Evolutionary conservation across 805 yeast genomes (phyloP), one percentile per base, ranked within the genome.

Genomic region (Wickerhamiella bombiphila): DNA sequence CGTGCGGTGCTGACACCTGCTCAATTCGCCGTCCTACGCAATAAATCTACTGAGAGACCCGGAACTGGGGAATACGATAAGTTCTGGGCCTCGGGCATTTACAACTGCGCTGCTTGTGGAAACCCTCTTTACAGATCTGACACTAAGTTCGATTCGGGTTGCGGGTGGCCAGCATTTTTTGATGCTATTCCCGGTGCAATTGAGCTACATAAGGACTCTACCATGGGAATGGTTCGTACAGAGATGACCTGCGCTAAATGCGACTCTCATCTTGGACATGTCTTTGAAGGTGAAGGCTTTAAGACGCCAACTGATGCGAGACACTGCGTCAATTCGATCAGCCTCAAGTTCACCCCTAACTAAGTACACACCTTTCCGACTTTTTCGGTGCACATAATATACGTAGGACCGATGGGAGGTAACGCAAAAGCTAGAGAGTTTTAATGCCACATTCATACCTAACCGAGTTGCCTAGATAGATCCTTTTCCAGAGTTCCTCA

Each of bases 91-190:
- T 47, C 46, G 2, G 97, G 96, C 1, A 61, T 70, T 2, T 91
- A 85, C 57, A 61, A 63, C 33, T 91, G 99, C 61, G 95, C 80
- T 0, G 97, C 78, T 4, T 91, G 98, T 59, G 67, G 66, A 36
- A 63, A 69, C 32, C 94, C 95, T 9, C 60, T 91, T 22, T 91
- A 91, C 58, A 68, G 69, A 42, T 75, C 94, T 21, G 63, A 68
- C 22, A 70, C 94, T 3, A 88, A 91, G 57, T 91, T 91, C 51
- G 76, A 78, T 41, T 73, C 94, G 9, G 83, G 83, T 38, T 91
- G 98, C 58, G 98, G 98, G 2, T 91, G 98, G 98, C 98, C 98
- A 1, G 86, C 95, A 0, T 91, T 91, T 58, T 88, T 77, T 57
- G 79, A 82, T 41, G 95, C 93, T 1, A 63, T 81, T 29, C 93